A percentile compares a stretch with the other conserved stretches of the same genome.
Conservation (phyloP, 2,329 filamentous ascomycete species). For the Lasiodiplodia sp. region DNA sequence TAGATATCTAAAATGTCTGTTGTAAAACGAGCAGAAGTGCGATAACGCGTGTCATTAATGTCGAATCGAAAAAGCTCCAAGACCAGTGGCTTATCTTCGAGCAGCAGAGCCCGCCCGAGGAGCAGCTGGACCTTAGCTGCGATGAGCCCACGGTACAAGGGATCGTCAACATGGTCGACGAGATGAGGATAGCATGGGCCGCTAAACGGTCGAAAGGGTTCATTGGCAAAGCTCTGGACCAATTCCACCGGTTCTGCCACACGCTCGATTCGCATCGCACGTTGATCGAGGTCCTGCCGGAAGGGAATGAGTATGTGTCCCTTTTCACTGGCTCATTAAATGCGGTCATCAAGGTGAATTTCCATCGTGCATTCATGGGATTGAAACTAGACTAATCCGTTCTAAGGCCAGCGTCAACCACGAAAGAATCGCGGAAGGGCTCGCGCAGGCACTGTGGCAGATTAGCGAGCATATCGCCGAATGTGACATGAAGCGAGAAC, state of each 20-base stretch:
- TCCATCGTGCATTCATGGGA: neutral
- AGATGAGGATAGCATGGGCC: slow-evolving; percentile 31
- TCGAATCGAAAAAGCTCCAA: slow-evolving; percentile 29
- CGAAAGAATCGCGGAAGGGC: slow-evolving; percentile 35
- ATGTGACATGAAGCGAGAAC: slow-evolving; percentile 33
- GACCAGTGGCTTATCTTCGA: slow-evolving; percentile 33
- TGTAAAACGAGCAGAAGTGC: slow-evolving; percentile 27
- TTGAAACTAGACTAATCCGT: neutral
- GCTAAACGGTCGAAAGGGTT: slow-evolving; percentile 30
- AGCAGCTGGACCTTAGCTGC: slow-evolving; percentile 31
- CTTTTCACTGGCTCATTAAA: slow-evolving; percentile 34
- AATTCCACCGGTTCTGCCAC: slow-evolving; percentile 32
- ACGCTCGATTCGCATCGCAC: slow-evolving; percentile 33
- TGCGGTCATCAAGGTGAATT: slow-evolving; percentile 30
- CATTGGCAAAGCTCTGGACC: slow-evolving; percentile 31
- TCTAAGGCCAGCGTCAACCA: slow-evolving; percentile 36
- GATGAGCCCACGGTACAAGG: slow-evolving; percentile 31
- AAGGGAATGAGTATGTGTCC: slow-evolving; percentile 36
- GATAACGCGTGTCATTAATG: slow-evolving; percentile 28
- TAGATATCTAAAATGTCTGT: too few relatives aligned
- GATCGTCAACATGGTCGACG: slow-evolving; percentile 32
- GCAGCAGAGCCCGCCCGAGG: slow-evolving; percentile 28
- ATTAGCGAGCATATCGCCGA: slow-evolving; percentile 36
- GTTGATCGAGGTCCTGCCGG: slow-evolving; percentile 34
- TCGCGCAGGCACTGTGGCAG: slow-evolving; percentile 33